Percentiles rank a stretch among this genome's conserved stretches.
phyloP scores from a whole-genome alignment of 1,284 basidiomycete species.

The Cystobasidium sp. region DNA sequence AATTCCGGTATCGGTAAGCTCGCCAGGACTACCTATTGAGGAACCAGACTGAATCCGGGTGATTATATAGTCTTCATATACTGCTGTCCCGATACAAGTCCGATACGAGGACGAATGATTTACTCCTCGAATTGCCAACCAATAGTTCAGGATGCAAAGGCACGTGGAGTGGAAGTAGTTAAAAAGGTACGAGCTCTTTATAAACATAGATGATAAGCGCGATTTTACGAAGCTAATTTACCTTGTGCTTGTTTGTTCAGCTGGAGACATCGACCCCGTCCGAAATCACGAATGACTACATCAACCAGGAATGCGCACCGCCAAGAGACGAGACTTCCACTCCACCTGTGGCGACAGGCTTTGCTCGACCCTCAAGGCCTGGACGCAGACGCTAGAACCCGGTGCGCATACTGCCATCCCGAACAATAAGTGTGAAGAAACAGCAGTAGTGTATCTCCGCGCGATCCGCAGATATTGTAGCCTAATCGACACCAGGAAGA shows the following conservation, averaged over 20 bases:
- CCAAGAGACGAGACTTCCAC: slow-evolving; percentile 5
- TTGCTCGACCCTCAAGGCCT: slow-evolving; percentile 36
- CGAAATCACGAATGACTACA: slow-evolving; percentile 30
- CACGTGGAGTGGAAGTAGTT: slow-evolving; percentile 23
- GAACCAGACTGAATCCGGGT: not conserved
- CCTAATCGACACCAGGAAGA: too few species aligned
- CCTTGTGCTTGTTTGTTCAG: not conserved
- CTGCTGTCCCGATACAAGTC: slow-evolving; percentile 32
- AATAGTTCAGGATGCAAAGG: slow-evolving; percentile 33
- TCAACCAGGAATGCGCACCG: slow-evolving; percentile 18
- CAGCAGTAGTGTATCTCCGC: too few species aligned
- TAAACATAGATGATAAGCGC: not conserved
- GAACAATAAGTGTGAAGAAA: too few species aligned
- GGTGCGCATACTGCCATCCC: too few species aligned
- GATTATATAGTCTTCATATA: slow-evolving; percentile 44
- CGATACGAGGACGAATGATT: slow-evolving; percentile 23
- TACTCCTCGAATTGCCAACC: slow-evolving; percentile 30
- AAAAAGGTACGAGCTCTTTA: slow-evolving; percentile 13
- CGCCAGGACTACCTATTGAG: not conserved
- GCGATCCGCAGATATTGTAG: too few species aligned
- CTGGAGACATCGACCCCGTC: slow-evolving; percentile 35
- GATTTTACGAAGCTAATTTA: not conserved
- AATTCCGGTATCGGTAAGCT: slow-evolving; percentile 25
- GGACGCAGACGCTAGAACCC: slow-evolving; percentile 13
- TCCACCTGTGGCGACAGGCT: slow-evolving; percentile 22